A percentile compares a stretch with the other conserved stretches of the same genome.
Evolutionary conservation across 306 rosid genomes (phyloP).

Genomic region (Neltuma alba): DNA sequence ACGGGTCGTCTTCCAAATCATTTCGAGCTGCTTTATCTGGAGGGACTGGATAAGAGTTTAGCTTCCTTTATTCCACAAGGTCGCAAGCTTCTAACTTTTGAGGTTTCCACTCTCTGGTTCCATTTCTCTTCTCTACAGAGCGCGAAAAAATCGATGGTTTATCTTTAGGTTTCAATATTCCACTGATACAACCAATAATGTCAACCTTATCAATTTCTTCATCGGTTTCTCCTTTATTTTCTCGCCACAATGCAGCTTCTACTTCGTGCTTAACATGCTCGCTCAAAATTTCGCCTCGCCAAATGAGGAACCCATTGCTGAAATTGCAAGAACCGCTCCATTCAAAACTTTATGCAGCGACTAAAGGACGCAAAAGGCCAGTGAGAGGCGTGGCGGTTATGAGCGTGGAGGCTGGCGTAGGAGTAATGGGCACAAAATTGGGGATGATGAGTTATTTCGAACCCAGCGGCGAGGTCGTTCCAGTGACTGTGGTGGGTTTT

Average conservation of each 20-base stretch:
- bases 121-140: neutral
- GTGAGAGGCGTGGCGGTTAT: too few relatives aligned
- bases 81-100: neutral
- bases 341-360: too few relatives aligned
- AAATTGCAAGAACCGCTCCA: neutral
- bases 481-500: constrained; percentile 89
- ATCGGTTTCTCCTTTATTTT: neutral
- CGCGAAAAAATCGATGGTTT: neutral
- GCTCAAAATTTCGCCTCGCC: neutral
- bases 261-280: neutral
- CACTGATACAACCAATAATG: neutral
- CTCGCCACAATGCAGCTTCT: neutral
- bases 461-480: constrained; percentile 70
- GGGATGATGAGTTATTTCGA: constrained; percentile 95
- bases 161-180: neutral
- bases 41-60: constrained; percentile 3
- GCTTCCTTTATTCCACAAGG: neutral
- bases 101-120: neutral
- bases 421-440: constrained; percentile 89
- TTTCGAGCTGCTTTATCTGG: neutral
- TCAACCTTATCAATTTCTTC: constrained; percentile 11
- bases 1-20: neutral
- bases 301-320: constrained; percentile 23
- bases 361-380: too few relatives aligned
- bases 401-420: constrained; percentile 91